A percentile compares a stretch with the other conserved stretches of the same genome.
Evolutionary conservation across 139 green algal species (phyloP).

Genomic region (Chlorella sp.): DNA sequence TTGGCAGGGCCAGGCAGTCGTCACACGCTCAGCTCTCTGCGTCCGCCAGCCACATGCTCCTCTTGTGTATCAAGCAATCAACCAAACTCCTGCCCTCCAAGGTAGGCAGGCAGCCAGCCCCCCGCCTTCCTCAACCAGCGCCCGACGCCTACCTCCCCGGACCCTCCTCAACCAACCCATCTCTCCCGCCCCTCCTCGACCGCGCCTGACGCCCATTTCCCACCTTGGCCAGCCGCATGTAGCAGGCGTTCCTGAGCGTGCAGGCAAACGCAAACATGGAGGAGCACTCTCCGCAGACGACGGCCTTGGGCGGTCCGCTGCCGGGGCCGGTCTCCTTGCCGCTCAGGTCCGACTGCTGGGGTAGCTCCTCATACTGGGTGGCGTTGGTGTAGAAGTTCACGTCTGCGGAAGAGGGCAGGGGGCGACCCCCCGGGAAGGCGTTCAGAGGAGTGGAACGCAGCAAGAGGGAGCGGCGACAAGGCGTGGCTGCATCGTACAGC

Average conservation of each 20-base stretch:
- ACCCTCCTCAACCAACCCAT: not conserved
- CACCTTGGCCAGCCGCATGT: slow-evolving; percentile 20
- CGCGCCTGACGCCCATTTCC: not conserved
- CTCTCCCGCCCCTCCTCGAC: not conserved
- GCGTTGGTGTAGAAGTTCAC: slow-evolving; percentile 68
- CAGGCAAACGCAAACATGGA: not conserved
- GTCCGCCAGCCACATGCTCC: not conserved
- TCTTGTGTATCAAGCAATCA: not conserved
- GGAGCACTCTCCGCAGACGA: not conserved
- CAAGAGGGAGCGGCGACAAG: not conserved
- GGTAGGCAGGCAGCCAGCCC: not conserved
- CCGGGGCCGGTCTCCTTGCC: not conserved
- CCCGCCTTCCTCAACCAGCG: not conserved
- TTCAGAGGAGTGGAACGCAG: not conserved
- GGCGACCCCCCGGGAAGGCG: not conserved
- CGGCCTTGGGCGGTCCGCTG: not conserved
- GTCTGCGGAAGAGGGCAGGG: not conserved
- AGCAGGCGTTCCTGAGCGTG: slow-evolving; percentile 46
- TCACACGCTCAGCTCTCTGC: not conserved
- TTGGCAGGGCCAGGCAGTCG: not conserved
- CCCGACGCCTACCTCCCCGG: not conserved
- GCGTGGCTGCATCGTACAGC: too few relatives aligned
- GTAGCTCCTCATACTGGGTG: slow-evolving; percentile 44
- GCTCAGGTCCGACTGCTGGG: slow-evolving; percentile 35
- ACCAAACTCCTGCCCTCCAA: not conserved